These are phyloP conservation scores for Inga oerstediana DNA, from an alignment of 306 rosid genomes.

Conservation along the genomic window DNA sequence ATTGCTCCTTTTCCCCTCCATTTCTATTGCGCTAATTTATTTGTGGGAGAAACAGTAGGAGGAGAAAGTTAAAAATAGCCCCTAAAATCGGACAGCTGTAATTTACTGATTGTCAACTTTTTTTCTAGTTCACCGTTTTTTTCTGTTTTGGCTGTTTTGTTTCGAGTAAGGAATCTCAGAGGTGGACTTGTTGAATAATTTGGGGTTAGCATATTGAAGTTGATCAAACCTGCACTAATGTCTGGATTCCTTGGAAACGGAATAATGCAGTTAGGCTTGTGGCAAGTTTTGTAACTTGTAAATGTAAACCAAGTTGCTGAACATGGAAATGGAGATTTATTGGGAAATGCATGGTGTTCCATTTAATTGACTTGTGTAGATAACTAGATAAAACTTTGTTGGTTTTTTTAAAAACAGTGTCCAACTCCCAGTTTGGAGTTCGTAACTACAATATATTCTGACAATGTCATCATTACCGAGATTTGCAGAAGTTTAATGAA, in stretches of 20 bases:
- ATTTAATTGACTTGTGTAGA: conserved; percentile 12
- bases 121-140: background rate
- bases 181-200: background rate
- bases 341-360: conserved; percentile 3
- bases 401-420: background rate
- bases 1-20: background rate
- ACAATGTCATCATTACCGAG: background rate
- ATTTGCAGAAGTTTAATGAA: conserved; percentile 6
- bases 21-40: conserved; percentile 11
- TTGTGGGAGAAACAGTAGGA: background rate
- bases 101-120: background rate
- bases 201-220: background rate
- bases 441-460: background rate
- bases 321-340: background rate
- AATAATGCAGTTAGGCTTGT: conserved; percentile 7
- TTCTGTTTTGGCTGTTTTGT: background rate
- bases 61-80: background rate
- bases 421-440: background rate
- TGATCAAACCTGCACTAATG: background rate
- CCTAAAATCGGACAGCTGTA: background rate
- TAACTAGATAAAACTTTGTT: background rate
- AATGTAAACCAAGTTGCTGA: background rate
- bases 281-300: conserved; percentile 23
- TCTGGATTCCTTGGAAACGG: background rate
- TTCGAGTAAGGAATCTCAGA: no score